These are phyloP conservation scores for Lasiosphaeria hispida DNA, from an alignment of 495 filamentous ascomycete species.

Conservation along the genomic window DNA sequence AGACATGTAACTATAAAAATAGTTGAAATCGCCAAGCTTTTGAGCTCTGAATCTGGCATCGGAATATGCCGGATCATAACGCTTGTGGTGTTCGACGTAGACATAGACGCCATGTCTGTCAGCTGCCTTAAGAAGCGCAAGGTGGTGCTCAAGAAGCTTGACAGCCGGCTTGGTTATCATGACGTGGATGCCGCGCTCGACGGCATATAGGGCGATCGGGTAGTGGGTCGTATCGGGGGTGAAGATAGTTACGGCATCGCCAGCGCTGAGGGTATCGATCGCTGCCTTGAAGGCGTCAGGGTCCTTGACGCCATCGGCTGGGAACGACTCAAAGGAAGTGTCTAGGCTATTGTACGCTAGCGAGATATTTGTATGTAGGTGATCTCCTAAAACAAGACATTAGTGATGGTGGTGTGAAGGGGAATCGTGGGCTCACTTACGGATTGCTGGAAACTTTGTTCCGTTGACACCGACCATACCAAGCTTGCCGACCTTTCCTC, in stretches of 20 bases:
- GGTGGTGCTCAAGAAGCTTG: constrained; percentile 76
- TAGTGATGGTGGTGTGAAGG: neutral
- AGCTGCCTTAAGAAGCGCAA: constrained; percentile 66
- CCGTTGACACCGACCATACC: constrained; percentile 90
- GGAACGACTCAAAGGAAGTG: constrained; percentile 77
- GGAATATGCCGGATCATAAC: constrained; percentile 87
- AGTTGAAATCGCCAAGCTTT: constrained; percentile 87
- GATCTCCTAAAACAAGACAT: constrained; percentile 56
- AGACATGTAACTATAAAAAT: constrained; percentile 96
- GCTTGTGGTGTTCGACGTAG: constrained; percentile 95
- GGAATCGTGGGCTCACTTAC: constrained; percentile 44
- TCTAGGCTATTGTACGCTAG: constrained; percentile 85
- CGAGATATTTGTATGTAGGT: constrained; percentile 84
- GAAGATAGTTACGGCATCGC: constrained; percentile 94
- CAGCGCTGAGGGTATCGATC: constrained; percentile 78
- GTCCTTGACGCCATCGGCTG: constrained; percentile 66
- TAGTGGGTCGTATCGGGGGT: constrained; percentile 93
- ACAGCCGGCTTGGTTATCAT: constrained; percentile 95
- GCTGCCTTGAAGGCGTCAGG: constrained; percentile 85
- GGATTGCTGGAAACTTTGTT: constrained; percentile 84
- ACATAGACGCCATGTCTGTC: constrained; percentile 80
- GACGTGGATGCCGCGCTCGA: constrained; percentile 81
- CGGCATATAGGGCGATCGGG: constrained; percentile 91
- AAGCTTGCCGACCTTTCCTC: constrained; percentile 82
- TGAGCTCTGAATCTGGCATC: constrained; percentile 76